Base-by-base conservation (phyloP, 129 eudicot genomes). In the Helianthus tuberosus region DNA sequence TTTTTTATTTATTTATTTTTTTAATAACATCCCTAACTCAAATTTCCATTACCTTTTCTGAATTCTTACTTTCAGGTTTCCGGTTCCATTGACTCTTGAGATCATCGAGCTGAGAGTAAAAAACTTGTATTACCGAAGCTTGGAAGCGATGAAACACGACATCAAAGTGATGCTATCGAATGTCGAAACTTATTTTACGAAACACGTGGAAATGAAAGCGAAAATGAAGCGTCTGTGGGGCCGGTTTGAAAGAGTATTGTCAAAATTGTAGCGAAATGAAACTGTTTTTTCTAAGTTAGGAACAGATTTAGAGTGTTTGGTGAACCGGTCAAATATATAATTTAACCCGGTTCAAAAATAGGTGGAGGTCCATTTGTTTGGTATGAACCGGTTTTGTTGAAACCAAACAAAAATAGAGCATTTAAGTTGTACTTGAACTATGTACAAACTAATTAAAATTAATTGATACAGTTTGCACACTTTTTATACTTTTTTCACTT, bases 51-150 rank as follows among this genome's bases (percentile, higher is more conserved):
- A 12, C 14, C 5, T 43, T 20, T 7, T 12, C 32, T 1, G 15
- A 14, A 53, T 9, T 27, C 54, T 25, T 35, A 11, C 13, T 69
- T 79, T 72, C 86, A 95, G 99, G 89, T 95, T 83, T 80, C 94
- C 96, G 11, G 96, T 89, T 75, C 99, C 99, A 8, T 69, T 95
- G 75, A 86, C 96, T 36, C 90, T 80, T 3, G 87, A 84, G 51
- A 68, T 95, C 66, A 85, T 95, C 36, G 79, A 79, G 64, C 70
- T 36, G 29, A 81, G 99, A 82, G 27, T 95, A 82, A 72, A 70
- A 12, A 75, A 88, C 69, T 65, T 68, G 50, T 95, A 95, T 32
- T 95, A 95, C 54, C 73, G 99, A 77, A 84, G 76, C 62, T 5
- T 80, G 69, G 68, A 74, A 38, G 96, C 99, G 2, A 51, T 85